Evolutionary conservation across 225 moss, liverwort and hornwort genomes (phyloP).

Genomic region (Lunularia cruciata): DNA sequence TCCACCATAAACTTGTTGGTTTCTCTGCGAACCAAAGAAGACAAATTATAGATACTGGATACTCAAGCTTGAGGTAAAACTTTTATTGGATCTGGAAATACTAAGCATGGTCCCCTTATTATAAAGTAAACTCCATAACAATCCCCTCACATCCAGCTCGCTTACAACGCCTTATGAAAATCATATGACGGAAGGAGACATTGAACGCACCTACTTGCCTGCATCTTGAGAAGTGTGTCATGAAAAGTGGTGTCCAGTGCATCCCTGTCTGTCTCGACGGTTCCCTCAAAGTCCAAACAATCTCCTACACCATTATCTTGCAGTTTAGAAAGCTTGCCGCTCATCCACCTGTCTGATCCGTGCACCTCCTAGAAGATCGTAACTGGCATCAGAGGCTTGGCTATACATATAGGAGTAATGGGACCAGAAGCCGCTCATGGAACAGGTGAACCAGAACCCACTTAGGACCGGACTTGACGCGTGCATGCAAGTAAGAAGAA

Average conservation of each 20-base stretch:
- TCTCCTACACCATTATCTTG: constrained; percentile 3
- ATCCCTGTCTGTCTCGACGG: background rate
- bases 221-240: constrained; percentile 13
- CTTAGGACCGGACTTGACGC: too few relatives aligned
- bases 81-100: too few relatives aligned
- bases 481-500: too few relatives aligned
- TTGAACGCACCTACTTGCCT: constrained; percentile 20
- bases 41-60: background rate
- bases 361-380: background rate
- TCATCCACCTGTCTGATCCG: background rate
- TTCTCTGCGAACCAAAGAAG: background rate
- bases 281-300: constrained; percentile 32
- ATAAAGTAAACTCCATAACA: too few relatives aligned
- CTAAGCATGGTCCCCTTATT: too few relatives aligned
- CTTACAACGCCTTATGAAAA: too few relatives aligned
- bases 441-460: too few relatives aligned
- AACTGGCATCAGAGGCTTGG: background rate
- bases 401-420: too few relatives aligned
- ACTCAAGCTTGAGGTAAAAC: too few relatives aligned
- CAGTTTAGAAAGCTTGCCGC: background rate
- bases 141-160: too few relatives aligned
- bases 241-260: constrained; percentile 12
- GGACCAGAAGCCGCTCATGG: too few relatives aligned
- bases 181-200: background rate
- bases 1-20: constrained; percentile 9